Evolutionary conservation across 2,329 filamentous ascomycete species (phyloP).

Genomic region (Trichoderma koningiopsis): DNA sequence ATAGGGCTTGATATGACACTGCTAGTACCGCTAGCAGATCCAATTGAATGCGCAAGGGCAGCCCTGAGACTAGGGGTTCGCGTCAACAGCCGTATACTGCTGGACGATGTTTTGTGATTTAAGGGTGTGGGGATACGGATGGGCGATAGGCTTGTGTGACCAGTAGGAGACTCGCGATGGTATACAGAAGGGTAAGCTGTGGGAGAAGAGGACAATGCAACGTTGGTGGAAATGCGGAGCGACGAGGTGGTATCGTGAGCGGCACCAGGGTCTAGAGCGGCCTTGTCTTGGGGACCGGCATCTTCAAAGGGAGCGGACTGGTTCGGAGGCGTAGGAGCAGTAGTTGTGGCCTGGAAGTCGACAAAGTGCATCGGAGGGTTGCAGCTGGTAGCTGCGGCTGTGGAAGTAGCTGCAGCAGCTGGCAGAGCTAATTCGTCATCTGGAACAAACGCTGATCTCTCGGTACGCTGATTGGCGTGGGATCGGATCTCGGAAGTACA

Average conservation of each 20-base stretch:
- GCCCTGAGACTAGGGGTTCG: constrained; percentile 64
- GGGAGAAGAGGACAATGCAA: constrained; percentile 28
- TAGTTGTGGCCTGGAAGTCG: constrained; percentile 36
- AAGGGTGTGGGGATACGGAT: constrained; percentile 35
- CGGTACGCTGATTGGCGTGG: background rate
- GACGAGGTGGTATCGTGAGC: constrained; percentile 29
- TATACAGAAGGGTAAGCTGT: constrained; percentile 31
- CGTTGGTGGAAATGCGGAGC: constrained; percentile 45
- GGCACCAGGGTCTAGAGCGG: constrained; percentile 3
- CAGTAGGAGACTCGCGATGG: constrained; percentile 42
- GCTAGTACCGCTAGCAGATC: constrained; percentile 58
- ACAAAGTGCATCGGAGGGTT: constrained; percentile 31
- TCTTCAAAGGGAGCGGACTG: constrained; percentile 17
- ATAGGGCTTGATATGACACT: constrained; percentile 73
- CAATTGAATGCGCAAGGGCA: constrained; percentile 47
- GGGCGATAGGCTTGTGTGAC: constrained; percentile 38
- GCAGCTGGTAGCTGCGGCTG: background rate
- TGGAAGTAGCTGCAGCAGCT: background rate
- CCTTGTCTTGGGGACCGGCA: background rate
- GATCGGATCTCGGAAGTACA: constrained; percentile 15
- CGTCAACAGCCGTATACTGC: constrained; percentile 52
- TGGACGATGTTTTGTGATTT: constrained; percentile 36
- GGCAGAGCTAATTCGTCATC: constrained; percentile 12
- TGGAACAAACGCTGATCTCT: constrained; percentile 8
- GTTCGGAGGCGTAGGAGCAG: constrained; percentile 41